These are phyloP conservation scores for Gyrodon lividus DNA, from an alignment of 768 basidiomycete genomes.

Conservation along the genomic window DNA sequence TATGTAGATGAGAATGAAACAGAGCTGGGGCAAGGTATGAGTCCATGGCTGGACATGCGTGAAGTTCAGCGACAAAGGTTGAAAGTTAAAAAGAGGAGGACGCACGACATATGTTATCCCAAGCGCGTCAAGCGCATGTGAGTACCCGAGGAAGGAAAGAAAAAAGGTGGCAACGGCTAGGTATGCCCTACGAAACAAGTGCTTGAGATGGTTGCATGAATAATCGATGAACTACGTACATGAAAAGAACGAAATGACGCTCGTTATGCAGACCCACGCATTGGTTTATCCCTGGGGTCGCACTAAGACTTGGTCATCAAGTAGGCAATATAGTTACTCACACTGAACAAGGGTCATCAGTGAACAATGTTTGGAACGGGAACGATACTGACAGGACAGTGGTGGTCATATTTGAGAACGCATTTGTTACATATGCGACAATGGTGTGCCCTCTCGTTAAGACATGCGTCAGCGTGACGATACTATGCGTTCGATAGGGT, in stretches of 20 bases:
- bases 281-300: conserved; percentile 83
- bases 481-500: background rate
- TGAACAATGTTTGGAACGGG: background rate
- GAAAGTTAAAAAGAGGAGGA: background rate
- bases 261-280: conserved; percentile 96
- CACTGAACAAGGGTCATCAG: conserved; percentile 31
- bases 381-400: conserved; percentile 72
- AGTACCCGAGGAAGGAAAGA: conserved; percentile 63
- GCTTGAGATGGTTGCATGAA: background rate
- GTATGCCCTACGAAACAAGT: conserved; percentile 56
- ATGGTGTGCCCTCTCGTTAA: conserved; percentile 81
- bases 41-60: conserved; percentile 46
- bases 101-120: conserved; percentile 50
- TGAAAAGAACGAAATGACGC: conserved; percentile 93
- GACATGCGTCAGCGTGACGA: conserved; percentile 13
- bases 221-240: conserved; percentile 47
- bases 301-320: conserved; percentile 4
- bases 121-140: conserved; percentile 54
- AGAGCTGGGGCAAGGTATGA: conserved; percentile 61
- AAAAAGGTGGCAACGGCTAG: conserved; percentile 70
- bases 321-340: conserved; percentile 24
- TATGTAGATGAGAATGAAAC: conserved; percentile 75
- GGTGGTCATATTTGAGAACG: conserved; percentile 88
- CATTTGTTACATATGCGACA: conserved; percentile 90
- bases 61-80: background rate